A percentile compares a stretch with the other conserved stretches of the same genome.
These are phyloP conservation scores for Posidonia australis DNA, from an alignment of 106 monocot species.

Conservation along the genomic window DNA sequence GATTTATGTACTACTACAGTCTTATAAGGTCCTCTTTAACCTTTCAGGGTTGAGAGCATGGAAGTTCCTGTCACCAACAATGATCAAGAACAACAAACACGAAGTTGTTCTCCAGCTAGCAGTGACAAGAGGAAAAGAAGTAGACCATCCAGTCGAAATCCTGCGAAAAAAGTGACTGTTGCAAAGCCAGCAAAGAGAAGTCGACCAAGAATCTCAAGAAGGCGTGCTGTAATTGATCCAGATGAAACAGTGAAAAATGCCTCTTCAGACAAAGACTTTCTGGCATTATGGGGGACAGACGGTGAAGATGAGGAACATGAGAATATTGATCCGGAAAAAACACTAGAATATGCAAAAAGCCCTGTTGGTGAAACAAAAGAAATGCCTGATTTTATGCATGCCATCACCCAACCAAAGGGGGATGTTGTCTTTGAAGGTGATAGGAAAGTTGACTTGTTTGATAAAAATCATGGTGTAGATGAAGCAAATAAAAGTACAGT, in stretches of 20 bases:
- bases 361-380: neutral
- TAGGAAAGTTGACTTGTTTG: constrained; percentile 8
- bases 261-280: constrained; percentile 11
- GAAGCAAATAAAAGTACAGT: constrained; percentile 1
- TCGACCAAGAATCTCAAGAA: constrained; percentile 41
- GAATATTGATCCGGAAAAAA: neutral
- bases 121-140: constrained; percentile 47
- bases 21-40: neutral
- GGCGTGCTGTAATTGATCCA: constrained; percentile 31
- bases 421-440: constrained; percentile 1
- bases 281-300: neutral
- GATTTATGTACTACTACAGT: neutral
- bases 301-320: neutral
- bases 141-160: constrained; percentile 16
- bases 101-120: neutral
- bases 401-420: neutral
- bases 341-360: neutral
- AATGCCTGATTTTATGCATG: neutral
- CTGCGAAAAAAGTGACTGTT: constrained; percentile 20
- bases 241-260: constrained; percentile 28
- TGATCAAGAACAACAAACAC: constrained; percentile 12
- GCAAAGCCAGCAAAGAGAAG: constrained; percentile 27
- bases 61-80: constrained; percentile 7
- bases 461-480: constrained; percentile 5
- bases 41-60: constrained; percentile 16